Base-by-base conservation (phyloP, 1,284 basidiomycete species). In the Ustilago nuda region DNA sequence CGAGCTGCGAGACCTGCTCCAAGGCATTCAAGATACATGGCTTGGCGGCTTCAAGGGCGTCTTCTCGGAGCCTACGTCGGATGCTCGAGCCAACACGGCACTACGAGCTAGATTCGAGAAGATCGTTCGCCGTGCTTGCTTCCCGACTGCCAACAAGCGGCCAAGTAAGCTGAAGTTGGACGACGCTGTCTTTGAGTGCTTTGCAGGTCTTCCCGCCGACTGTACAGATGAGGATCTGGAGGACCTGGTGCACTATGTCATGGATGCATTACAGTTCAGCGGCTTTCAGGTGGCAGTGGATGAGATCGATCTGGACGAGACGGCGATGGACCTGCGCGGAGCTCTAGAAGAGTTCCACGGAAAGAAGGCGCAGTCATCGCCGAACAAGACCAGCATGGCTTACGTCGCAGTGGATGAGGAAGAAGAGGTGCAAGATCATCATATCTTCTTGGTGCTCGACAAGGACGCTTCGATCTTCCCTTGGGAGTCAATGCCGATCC, bases 1-100 rank as follows among this genome's bases (percentile, higher is more conserved):
- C 55, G 89, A 94, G 33, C 86, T 99, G 82, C 88, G 90, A 56
- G 90, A 91, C 39, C 87, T 99, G 9, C 87, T 98, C 33, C 90
- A 91, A 71, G 93, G 91, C 72, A 92, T 99, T 41, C 96, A 99
- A 85, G 94, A 93, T 81, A 94, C 92, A 80, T 99, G 97, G 97
- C 88, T 99, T 3, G 96, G 97, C 1, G 94, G 92, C 27, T 98
- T 98, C 90, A 98, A 98, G 52, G 78, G 78, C 30, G 65, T 81
- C 52, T 74, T 81, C 45, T 68, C 66, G n/a, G 76, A 75, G 46
- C 66, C 69, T 0, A 45, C 56, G 2, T 45, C 56, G 8, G 72
- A 72, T 52, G 56, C 43, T 11, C 58, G 68, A 35, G 67, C 74
- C n/a, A 32, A 66, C n/a, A 50, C 68, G 6, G 60, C 68, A 32